These are phyloP conservation scores for Amanita molliuscula DNA, from an alignment of 768 basidiomycete species.

Conservation along the genomic window DNA sequence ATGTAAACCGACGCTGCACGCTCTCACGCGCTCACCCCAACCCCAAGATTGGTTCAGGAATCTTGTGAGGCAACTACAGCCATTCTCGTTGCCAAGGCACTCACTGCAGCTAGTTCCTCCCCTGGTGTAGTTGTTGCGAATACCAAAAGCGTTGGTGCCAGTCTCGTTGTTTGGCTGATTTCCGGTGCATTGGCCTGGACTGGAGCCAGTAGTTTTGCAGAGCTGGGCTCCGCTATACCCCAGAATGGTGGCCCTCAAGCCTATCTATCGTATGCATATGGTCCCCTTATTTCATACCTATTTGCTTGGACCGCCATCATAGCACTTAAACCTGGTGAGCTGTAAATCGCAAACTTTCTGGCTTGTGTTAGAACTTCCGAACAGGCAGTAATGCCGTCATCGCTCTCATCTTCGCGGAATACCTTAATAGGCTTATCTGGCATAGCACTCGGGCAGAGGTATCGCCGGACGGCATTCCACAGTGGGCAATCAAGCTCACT, in stretches of 20 bases:
- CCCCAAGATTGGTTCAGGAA: slow-evolving; percentile 78
- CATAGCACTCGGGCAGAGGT: slow-evolving; percentile 60
- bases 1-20: slow-evolving; percentile 7
- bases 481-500: slow-evolving; percentile 87
- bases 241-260: slow-evolving; percentile 65
- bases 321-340: slow-evolving; percentile 70
- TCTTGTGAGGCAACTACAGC: slow-evolving; percentile 52
- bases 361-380: not conserved
- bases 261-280: slow-evolving; percentile 85
- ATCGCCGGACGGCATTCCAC: slow-evolving; percentile 72
- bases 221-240: slow-evolving; percentile 84
- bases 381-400: slow-evolving; percentile 74
- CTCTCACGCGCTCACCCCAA: not conserved
- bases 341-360: not conserved
- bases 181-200: slow-evolving; percentile 90
- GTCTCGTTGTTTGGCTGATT: slow-evolving; percentile 74
- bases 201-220: slow-evolving; percentile 89
- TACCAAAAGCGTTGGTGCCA: slow-evolving; percentile 82
- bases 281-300: slow-evolving; percentile 78
- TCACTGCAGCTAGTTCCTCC: slow-evolving; percentile 50
- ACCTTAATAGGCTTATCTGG: slow-evolving; percentile 83
- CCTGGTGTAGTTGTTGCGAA: slow-evolving; percentile 89
- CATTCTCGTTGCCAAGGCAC: not conserved
- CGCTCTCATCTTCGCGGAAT: slow-evolving; percentile 85
- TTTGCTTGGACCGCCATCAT: slow-evolving; percentile 95